Evolutionary conservation across 345 rosid genomes (phyloP).

Genomic region (Sonneratia alba): DNA sequence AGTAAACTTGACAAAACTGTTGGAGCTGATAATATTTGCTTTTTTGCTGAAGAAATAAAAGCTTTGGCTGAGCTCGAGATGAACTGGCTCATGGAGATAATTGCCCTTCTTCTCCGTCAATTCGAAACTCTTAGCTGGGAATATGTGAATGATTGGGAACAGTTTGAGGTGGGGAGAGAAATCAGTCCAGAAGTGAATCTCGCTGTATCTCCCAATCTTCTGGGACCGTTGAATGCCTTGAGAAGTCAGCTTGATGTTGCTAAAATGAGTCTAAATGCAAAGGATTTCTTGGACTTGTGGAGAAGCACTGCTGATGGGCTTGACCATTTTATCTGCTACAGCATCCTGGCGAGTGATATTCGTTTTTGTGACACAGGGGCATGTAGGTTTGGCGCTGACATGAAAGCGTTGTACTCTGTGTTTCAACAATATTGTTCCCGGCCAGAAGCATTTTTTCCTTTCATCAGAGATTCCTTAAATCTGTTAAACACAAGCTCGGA

Average conservation of each 20-base stretch:
- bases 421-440: slow-evolving; percentile 57
- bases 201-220: slow-evolving; percentile 28
- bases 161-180: slow-evolving; percentile 22
- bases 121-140: slow-evolving; percentile 47
- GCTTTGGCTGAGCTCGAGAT: slow-evolving; percentile 48
- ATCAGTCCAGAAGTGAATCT: slow-evolving; percentile 8
- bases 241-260: slow-evolving; percentile 32
- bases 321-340: slow-evolving; percentile 32
- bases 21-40: slow-evolving; percentile 22
- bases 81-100: slow-evolving; percentile 61
- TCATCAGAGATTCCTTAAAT: slow-evolving; percentile 48
- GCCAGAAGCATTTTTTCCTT: slow-evolving; percentile 64
- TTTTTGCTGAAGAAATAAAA: slow-evolving; percentile 59
- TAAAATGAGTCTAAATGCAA: slow-evolving; percentile 34
- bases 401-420: slow-evolving; percentile 41
- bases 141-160: slow-evolving; percentile 21
- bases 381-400: slow-evolving; percentile 32
- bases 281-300: slow-evolving; percentile 50
- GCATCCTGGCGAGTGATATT: slow-evolving; percentile 23
- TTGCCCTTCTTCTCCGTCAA: slow-evolving; percentile 37
- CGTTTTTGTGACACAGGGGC: slow-evolving; percentile 16
- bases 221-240: slow-evolving; percentile 45
- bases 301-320: slow-evolving; percentile 65
- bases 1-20: slow-evolving; percentile 8
- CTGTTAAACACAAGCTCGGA: slow-evolving; percentile 36